These are phyloP conservation scores for Calocybe gangraenosa DNA, from an alignment of 768 basidiomycete species.

Conservation along the genomic window DNA sequence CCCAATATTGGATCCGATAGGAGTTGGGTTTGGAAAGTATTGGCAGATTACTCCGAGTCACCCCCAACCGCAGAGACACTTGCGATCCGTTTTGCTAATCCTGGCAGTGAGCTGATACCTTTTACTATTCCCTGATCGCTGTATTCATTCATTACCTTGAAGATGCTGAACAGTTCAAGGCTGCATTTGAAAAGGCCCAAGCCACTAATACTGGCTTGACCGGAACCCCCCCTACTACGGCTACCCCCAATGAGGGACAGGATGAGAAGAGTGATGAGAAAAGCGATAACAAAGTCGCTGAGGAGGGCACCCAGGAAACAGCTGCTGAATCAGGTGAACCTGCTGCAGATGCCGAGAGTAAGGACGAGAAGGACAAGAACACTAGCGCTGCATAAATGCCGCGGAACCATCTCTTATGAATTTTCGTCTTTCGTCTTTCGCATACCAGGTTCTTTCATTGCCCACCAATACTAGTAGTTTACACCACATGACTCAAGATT, in stretches of 20 bases:
- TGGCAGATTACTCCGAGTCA: conserved; percentile 90
- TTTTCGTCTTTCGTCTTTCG: not conserved
- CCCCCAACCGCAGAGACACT: conserved; percentile 92
- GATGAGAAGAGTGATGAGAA: conserved; percentile 20
- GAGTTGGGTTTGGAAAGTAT: conserved; percentile 99
- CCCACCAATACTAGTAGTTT: conserved; percentile 24
- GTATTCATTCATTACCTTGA: conserved; percentile 2
- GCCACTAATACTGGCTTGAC: conserved; percentile 52
- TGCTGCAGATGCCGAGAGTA: conserved; percentile 23
- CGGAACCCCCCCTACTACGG: conserved; percentile 20
- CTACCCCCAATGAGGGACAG: conserved; percentile 28
- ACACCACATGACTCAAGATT: conserved; percentile 13
- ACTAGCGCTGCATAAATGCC: conserved; percentile 3
- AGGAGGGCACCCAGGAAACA: conserved; percentile 28
- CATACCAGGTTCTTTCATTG: conserved; percentile 16
- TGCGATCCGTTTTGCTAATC: conserved; percentile 96
- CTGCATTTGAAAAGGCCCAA: conserved; percentile 83
- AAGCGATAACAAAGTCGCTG: conserved; percentile 9
- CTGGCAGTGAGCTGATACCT: conserved; percentile 70
- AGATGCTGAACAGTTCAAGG: conserved; percentile 90
- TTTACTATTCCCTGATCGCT: not conserved
- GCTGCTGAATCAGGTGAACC: conserved; percentile 20
- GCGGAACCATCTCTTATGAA: conserved; percentile 1
- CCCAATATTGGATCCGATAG: conserved; percentile 98
- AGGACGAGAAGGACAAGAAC: conserved; percentile 22